phyloP scores from a whole-genome alignment of 306 rosid genomes.

The Pterocarpus santalinus region DNA sequence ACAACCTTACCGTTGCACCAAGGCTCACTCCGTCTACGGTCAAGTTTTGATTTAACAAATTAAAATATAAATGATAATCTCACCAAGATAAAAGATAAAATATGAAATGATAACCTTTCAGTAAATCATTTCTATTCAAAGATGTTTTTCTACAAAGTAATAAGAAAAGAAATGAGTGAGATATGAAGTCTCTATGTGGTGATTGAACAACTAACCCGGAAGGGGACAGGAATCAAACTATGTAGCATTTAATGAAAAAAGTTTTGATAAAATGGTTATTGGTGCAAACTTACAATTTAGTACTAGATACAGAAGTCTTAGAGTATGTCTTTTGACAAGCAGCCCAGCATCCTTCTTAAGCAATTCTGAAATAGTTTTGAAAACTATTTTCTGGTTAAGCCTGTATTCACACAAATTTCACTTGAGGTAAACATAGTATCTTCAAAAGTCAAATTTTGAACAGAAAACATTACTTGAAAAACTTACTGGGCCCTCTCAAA shows the following conservation, averaged over 20 bases:
- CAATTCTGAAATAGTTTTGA: slow-evolving; percentile 68
- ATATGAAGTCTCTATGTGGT: neutral
- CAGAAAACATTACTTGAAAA: slow-evolving; percentile 29
- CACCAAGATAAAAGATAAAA: neutral
- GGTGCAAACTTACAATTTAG: slow-evolving; percentile 75
- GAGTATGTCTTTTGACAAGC: slow-evolving; percentile 63
- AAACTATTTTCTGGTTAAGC: slow-evolving; percentile 65
- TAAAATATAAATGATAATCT: neutral
- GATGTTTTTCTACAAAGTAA: slow-evolving; percentile 17
- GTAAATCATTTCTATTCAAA: slow-evolving; percentile 24
- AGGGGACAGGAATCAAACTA: slow-evolving; percentile 12
- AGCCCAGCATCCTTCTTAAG: slow-evolving; percentile 82
- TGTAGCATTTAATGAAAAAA: slow-evolving; percentile 5
- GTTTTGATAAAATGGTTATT: slow-evolving; percentile 27
- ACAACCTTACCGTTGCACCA: neutral
- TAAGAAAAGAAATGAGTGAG: slow-evolving; percentile 6
- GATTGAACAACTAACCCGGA: slow-evolving; percentile 22
- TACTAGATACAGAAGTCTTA: slow-evolving; percentile 75
- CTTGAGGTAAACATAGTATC: slow-evolving; percentile 20
- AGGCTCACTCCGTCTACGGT: neutral
- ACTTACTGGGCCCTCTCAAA: slow-evolving; percentile 83
- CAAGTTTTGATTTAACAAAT: slow-evolving; percentile 37
- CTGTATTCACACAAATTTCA: slow-evolving; percentile 57
- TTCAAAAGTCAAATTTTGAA: slow-evolving; percentile 37
- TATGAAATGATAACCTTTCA: neutral